Conservation (phyloP, 768 basidiomycete species). For the Russula sp. region DNA sequence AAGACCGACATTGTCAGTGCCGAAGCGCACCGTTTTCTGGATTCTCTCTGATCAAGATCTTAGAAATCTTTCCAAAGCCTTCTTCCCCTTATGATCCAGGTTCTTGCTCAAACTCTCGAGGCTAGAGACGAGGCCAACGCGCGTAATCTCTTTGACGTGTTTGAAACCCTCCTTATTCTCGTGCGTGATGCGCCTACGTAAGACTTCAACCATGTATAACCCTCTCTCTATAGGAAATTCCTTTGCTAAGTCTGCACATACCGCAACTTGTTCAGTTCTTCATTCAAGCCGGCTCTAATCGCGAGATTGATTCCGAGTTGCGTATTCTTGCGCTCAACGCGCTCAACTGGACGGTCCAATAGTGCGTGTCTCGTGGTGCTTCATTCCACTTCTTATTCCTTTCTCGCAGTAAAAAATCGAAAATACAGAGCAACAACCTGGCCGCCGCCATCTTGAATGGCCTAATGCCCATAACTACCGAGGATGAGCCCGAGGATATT, state of each 20-base stretch:
- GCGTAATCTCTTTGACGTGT: conserved; percentile 89
- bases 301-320: conserved; percentile 68
- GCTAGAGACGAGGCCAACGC: conserved; percentile 75
- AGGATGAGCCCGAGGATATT: conserved; percentile 90
- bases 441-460: conserved; percentile 84
- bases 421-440: conserved; percentile 82
- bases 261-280: conserved; percentile 87
- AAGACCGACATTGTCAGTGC: conserved; percentile 76
- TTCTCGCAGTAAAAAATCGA: conserved; percentile 82
- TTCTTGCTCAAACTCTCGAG: conserved; percentile 82
- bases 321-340: conserved; percentile 90
- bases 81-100: conserved; percentile 83
- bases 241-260: conserved; percentile 87
- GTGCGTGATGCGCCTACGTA: conserved; percentile 42
- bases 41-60: conserved; percentile 8
- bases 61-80: conserved; percentile 86
- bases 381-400: conserved; percentile 21
- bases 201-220: conserved; percentile 8
- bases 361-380: conserved; percentile 48
- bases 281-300: conserved; percentile 77
- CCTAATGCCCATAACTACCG: conserved; percentile 90
- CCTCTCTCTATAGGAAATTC: conserved; percentile 66
- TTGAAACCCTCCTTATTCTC: conserved; percentile 93
- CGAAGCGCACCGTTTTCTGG: conserved; percentile 4
- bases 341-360: conserved; percentile 95